Base-by-base conservation (phyloP, 2,329 filamentous ascomycete species). In the Pestalotiopsis sp. region DNA sequence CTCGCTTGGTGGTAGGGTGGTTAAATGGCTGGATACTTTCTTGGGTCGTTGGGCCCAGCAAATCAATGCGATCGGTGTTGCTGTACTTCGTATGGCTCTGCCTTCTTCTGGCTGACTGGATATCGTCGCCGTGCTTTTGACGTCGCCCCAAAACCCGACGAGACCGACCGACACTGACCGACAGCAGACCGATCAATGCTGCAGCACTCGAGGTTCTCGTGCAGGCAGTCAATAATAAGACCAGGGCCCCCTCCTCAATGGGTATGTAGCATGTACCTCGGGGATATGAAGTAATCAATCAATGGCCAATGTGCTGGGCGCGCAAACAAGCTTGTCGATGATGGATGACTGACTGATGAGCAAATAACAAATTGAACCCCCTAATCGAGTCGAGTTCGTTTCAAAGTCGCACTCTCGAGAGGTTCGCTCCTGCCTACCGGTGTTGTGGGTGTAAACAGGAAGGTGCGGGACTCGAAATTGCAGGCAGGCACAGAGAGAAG, bases 401-500 rank as follows among this genome's bases (percentile, higher is more conserved):
- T 23, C 56, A 36, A 38, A 67, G 65, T 59, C 14, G 31, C 23
- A 59, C 65, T 61, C 20, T 61, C 20, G 13, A 41, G 12, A 61
- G 20, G 7, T 25, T 61, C 20, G 39, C 31, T 13, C 27, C 31
- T 41, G 36, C 65, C 45, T 20, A 52, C 45, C 20, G 65, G 56
- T 36, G 31, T 61, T 59, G 65, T 59, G 56, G 52, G 39, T 67
- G 65, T 56, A 56, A 67, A 67, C 52, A 67, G 65, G 63, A 67
- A 67, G 65, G 65, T 67, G 65, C 64, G 45, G 45, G 52, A 66
- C 41, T 57, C 31, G 64, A 66, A 20, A 52, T 27, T 65, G 62
- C 38, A 65, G 62, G 62, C 27, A 65, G 41, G 23, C n/a, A 65
- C 17, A 17, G 20, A 45, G 57, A 52, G 39, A 61, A 58, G 45